These are phyloP conservation scores for Phascolomyces articulosus DNA, from an alignment of 371 early-diverging fungal species.

Conservation along the genomic window DNA sequence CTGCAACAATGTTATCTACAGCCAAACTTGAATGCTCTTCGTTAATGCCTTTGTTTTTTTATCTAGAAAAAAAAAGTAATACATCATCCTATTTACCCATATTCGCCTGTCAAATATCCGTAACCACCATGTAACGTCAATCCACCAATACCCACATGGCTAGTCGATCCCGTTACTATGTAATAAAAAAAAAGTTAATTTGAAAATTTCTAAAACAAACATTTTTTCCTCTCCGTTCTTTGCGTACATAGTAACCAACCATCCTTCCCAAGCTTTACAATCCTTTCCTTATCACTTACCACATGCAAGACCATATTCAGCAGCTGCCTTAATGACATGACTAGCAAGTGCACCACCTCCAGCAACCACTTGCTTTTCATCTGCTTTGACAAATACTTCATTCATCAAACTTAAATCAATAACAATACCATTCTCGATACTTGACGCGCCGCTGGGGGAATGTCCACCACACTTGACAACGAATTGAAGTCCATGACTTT, in stretches of 20 bases:
- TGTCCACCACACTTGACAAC: conserved; percentile 62
- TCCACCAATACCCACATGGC: conserved; percentile 51
- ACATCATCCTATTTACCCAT: conserved; percentile 29
- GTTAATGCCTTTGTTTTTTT: no score
- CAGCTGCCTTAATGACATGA: conserved; percentile 36
- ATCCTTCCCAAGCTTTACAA: no score
- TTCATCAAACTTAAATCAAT: conserved; percentile 38
- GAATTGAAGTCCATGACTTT: conserved; percentile 21
- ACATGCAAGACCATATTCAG: conserved; percentile 40
- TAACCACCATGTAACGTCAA: conserved; percentile 47
- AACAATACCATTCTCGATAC: conserved; percentile 38
- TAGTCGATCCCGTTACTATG: conserved; percentile 36
- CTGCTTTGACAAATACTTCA: conserved; percentile 26
- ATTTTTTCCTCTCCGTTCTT: no score
- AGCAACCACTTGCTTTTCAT: conserved; percentile 28
- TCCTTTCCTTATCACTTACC: conserved; percentile 36
- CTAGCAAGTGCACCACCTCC: conserved; percentile 43
- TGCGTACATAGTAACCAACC: no score
- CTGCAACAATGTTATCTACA: conserved; percentile 53
- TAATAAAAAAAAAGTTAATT: neutral
- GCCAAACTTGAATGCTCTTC: conserved; percentile 30
- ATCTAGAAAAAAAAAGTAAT: no score
- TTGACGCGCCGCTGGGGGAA: conserved; percentile 56
- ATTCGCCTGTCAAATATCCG: conserved; percentile 42
- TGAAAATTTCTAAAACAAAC: no score